Evolutionary conservation across 2,329 filamentous ascomycete genomes (phyloP).

Genomic region (Ceratocystis diversiconidia): DNA sequence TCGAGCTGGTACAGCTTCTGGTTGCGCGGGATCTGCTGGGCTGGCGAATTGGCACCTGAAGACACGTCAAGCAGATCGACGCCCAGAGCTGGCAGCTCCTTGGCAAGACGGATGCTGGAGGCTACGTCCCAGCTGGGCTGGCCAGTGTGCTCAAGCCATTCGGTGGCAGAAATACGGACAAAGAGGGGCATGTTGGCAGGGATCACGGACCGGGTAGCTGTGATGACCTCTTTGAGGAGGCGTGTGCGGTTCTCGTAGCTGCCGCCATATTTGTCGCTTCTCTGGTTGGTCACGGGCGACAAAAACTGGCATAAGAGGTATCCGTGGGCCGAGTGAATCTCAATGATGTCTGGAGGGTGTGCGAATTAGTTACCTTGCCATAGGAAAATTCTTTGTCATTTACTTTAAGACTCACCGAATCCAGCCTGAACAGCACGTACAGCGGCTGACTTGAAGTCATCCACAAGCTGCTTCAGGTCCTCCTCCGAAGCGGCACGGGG

Average conservation of each 20-base stretch:
- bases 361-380: no score
- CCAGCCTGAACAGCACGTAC: slow-evolving; percentile 52
- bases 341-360: slow-evolving; percentile 46
- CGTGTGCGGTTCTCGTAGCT: slow-evolving; percentile 51
- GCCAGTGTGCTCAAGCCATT: slow-evolving; percentile 42
- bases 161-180: slow-evolving; percentile 45
- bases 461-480: slow-evolving; percentile 53
- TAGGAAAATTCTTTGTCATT: no score
- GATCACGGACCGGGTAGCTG: slow-evolving; percentile 37
- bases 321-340: slow-evolving; percentile 51
- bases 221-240: slow-evolving; percentile 41
- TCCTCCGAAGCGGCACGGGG: slow-evolving; percentile 54
- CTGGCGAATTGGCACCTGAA: slow-evolving; percentile 53
- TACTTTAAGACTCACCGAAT: slow-evolving; percentile 26
- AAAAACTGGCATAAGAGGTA: slow-evolving; percentile 55
- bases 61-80: slow-evolving; percentile 77
- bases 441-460: slow-evolving; percentile 44
- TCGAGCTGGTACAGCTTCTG: slow-evolving; percentile 60
- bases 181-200: slow-evolving; percentile 42
- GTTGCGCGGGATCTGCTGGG: slow-evolving; percentile 45
- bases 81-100: slow-evolving; percentile 54
- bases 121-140: slow-evolving; percentile 51
- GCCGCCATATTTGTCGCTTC: slow-evolving; percentile 52
- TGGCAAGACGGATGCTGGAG: slow-evolving; percentile 39
- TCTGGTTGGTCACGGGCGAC: slow-evolving; percentile 42